Percentiles rank a stretch among this genome's conserved stretches.
These are phyloP conservation scores for Coniella lustricola DNA, from an alignment of 2,329 filamentous ascomycete species.

Conservation along the genomic window DNA sequence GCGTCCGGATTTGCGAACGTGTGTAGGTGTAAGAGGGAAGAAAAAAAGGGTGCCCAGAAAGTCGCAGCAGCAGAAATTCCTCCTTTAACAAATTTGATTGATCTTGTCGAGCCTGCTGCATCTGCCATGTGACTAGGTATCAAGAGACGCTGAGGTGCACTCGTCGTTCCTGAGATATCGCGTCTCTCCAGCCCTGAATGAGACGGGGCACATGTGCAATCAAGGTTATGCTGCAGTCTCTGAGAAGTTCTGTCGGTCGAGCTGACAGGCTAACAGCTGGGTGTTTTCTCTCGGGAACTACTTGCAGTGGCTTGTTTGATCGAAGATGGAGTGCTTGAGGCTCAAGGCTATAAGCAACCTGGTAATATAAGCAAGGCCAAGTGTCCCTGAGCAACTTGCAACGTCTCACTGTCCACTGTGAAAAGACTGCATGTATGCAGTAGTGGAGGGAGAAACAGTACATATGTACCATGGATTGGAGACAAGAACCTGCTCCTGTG, in stretches of 20 bases:
- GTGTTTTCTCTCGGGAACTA: not conserved
- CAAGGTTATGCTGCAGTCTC: conserved; percentile 7
- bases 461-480: too few relatives aligned
- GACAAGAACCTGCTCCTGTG: not conserved
- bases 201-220: conserved; percentile 8
- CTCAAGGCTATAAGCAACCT: too few relatives aligned
- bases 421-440: too few relatives aligned
- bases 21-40: not conserved
- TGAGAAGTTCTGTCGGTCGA: not conserved
- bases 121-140: conserved; percentile 10
- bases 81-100: conserved; percentile 6
- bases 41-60: not conserved
- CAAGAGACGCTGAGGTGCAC: conserved; percentile 1
- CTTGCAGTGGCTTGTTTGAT: not conserved
- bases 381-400: not conserved
- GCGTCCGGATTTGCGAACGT: not conserved
- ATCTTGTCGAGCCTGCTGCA: not conserved
- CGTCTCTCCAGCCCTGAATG: conserved; percentile 4
- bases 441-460: too few relatives aligned
- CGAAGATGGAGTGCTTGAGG: too few relatives aligned
- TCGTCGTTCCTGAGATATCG: conserved; percentile 10
- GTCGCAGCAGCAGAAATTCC: conserved; percentile 2
- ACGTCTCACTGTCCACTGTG: too few relatives aligned
- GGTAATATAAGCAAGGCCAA: too few relatives aligned
- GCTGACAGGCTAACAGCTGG: not conserved